Percentiles rank a stretch among this genome's conserved stretches.
phyloP scores from a whole-genome alignment of 176 grass and related monocot genomes.

The Saccharum officinarum region DNA sequence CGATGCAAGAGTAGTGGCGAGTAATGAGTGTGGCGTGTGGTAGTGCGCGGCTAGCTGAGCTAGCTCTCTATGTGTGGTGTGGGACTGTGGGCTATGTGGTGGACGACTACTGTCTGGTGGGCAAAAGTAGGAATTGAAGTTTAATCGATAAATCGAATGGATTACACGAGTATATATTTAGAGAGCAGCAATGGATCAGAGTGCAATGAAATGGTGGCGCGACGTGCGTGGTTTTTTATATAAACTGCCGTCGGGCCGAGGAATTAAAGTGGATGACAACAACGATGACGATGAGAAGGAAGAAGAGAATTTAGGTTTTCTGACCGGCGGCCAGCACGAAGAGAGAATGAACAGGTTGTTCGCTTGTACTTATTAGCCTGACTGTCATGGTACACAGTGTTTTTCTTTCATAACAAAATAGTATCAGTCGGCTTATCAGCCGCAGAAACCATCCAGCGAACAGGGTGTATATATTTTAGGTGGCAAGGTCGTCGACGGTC shows the following conservation, averaged over 20 bases:
- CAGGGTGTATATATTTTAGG: background rate
- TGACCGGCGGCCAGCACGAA: background rate
- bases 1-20: constrained; percentile 18
- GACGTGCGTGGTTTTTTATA: constrained; percentile 17
- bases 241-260: background rate
- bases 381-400: no score
- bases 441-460: no score
- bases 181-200: background rate
- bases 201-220: background rate
- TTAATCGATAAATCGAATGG: background rate
- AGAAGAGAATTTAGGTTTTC: constrained; percentile 44
- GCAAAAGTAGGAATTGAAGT: constrained; percentile 14
- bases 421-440: no score
- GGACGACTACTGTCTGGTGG: constrained; percentile 18
- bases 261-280: background rate
- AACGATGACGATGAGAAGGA: background rate
- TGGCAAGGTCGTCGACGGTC: background rate
- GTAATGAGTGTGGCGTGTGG: constrained; percentile 27
- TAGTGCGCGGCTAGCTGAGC: constrained; percentile 30
- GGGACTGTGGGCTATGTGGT: constrained; percentile 22
- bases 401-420: no score
- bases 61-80: background rate
- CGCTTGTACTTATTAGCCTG: no score
- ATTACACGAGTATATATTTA: background rate
- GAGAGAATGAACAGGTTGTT: background rate